These are phyloP conservation scores for Pilatotrama ljubarskyi DNA, from an alignment of 768 basidiomycete genomes.

Conservation along the genomic window DNA sequence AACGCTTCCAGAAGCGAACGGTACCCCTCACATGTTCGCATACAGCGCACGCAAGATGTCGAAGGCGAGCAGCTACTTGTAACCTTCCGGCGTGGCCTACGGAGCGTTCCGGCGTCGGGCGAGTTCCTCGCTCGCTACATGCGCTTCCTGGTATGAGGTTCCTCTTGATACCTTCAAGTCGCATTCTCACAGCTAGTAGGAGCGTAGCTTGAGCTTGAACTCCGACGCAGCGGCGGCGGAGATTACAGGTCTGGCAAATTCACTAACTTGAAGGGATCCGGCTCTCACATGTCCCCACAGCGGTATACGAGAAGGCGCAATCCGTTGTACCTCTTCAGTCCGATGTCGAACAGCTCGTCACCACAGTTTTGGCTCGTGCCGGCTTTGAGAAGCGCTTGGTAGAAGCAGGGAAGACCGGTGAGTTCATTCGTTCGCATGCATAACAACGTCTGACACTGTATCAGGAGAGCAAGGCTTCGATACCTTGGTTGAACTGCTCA, in stretches of 20 bases:
- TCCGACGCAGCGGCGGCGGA: slow-evolving; percentile 34
- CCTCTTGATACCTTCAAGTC: neutral
- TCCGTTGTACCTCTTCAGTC: slow-evolving; percentile 52
- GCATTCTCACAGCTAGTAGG: slow-evolving; percentile 36
- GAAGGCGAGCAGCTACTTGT: slow-evolving; percentile 43
- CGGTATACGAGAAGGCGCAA: slow-evolving; percentile 58
- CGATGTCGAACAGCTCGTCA: slow-evolving; percentile 65
- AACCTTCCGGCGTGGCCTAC: slow-evolving; percentile 56
- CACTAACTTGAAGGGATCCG: no score
- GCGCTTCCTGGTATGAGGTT: slow-evolving; percentile 56
- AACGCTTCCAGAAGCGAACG: neutral
- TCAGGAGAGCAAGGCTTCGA: slow-evolving; percentile 51
- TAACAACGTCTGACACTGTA: neutral
- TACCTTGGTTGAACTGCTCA: slow-evolving; percentile 55
- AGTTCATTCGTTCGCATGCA: neutral
- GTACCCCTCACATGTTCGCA: neutral
- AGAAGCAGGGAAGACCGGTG: slow-evolving; percentile 48
- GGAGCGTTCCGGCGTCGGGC: slow-evolving; percentile 76
- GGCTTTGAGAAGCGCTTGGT: slow-evolving; percentile 61
- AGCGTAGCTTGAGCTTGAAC: slow-evolving; percentile 32
- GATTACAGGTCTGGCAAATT: slow-evolving; percentile 10
- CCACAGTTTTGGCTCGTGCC: slow-evolving; percentile 62
- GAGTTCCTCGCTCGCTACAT: slow-evolving; percentile 81
- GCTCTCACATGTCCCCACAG: slow-evolving; percentile 35
- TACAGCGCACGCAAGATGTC: slow-evolving; percentile 48